Evolutionary conservation across 1,284 basidiomycete species (phyloP), one percentile per base, ranked within the genome.

Genomic region (Cryptococcus sp.): DNA sequence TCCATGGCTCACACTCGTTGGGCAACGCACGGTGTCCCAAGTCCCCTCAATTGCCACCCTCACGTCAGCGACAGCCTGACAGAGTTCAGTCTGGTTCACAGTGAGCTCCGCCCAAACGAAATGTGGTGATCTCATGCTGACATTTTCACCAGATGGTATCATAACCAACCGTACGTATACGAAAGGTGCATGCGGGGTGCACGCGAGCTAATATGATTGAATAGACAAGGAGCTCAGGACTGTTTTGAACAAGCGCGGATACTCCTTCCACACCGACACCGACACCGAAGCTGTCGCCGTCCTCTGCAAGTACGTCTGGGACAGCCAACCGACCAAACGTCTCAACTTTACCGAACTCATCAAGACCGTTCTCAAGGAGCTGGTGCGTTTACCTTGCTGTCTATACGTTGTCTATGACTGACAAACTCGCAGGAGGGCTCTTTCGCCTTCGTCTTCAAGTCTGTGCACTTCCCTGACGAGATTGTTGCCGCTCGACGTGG

Each of bases 381-480:
- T 99, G 50, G 81, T 81, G 47, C 58, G 80, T 77, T n/a, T 30
- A 17, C 38, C 45, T 15, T 47, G 23, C 20, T 40, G 20, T 19
- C 13, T 35, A 27, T 17, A 6, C 16, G 13, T 23, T 42, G 20
- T 39, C 19, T 54, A 22, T 45, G 8, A 39, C 41, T 54, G 38
- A 55, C 39, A 10, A n/a, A 20, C 30, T 20, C 38, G 25, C 64
- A 81, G 80, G 93, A 99, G 82, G 96, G 96, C 53, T 98, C 96
- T 10, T 99, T 99, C 73, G 96, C 96, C n/a, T 97, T 99, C 79
- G 94, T 98, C 70, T 98, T 99, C 90, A 99, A 97, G 83, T 97
- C 94, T 17, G 80, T 81, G 41, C 93, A 99, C 83, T 99, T 88
- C 84, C 96, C 96, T 52, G 92, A 95, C 71, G 92, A 99, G 80